A percentile compares a stretch with the other conserved stretches of the same genome.
phyloP scores from a whole-genome alignment of 148 eudicot species.

The Rhododendron ferrugineum region DNA sequence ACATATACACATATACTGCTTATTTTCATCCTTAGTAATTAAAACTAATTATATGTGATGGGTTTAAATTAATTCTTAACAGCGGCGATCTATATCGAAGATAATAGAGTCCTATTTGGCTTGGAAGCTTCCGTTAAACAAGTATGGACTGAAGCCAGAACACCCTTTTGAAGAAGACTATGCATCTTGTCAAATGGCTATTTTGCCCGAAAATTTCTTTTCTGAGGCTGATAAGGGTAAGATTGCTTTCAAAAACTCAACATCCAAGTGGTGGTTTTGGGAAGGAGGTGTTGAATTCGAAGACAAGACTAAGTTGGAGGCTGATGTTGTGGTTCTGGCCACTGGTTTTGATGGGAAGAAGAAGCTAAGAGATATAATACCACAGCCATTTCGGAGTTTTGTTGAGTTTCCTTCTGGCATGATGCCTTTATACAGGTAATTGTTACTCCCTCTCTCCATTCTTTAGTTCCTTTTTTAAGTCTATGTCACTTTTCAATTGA shows the following conservation, averaged over 20 bases:
- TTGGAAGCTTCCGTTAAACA: slow-evolving; percentile 62
- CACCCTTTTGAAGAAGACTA: slow-evolving; percentile 90
- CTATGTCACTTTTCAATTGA: rapidly evolving
- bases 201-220: slow-evolving; percentile 80
- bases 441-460: no score
- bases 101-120: slow-evolving; percentile 62
- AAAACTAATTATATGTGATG: no score
- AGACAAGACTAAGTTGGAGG: slow-evolving; percentile 53
- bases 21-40: no score
- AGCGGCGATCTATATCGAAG: slow-evolving; percentile 56
- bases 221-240: slow-evolving; percentile 62
- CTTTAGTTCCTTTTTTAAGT: no score
- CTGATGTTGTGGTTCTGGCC: slow-evolving; percentile 73
- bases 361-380: slow-evolving; percentile 61
- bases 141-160: slow-evolving; percentile 74
- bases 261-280: slow-evolving; percentile 68
- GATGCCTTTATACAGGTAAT: slow-evolving; percentile 14
- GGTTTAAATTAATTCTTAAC: not conserved
- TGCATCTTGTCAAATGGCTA: slow-evolving; percentile 94
- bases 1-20: no score
- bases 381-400: slow-evolving; percentile 60
- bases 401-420: slow-evolving; percentile 66
- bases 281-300: slow-evolving; percentile 74
- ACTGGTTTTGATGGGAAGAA: slow-evolving; percentile 89
- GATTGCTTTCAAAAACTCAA: slow-evolving; percentile 45